Conservation (phyloP, 1,139 yeast genomes). For the Saccharomyces hybrid region DNA sequence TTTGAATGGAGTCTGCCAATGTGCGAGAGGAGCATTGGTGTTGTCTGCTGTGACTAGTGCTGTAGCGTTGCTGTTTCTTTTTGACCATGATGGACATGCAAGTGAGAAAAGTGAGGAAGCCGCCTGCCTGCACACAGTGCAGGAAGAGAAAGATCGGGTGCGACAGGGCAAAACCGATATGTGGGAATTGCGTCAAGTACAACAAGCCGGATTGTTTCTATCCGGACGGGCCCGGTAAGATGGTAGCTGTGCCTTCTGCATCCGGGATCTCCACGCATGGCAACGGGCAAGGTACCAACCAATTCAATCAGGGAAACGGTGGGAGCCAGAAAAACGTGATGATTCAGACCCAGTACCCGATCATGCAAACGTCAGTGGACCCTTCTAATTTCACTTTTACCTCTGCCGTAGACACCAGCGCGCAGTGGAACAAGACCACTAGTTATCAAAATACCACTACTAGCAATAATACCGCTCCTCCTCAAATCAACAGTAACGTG, state of each 20-base stretch:
- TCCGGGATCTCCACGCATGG: neutral
- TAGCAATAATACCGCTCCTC: neutral
- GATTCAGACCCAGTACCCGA: neutral
- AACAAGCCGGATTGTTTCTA: constrained; percentile 24
- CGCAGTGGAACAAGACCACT: neutral
- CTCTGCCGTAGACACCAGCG: neutral
- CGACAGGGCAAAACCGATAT: constrained; percentile 48
- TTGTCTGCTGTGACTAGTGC: constrained; percentile 3
- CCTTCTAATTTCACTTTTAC: neutral
- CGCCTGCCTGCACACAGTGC: constrained; percentile 41
- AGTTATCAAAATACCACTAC: neutral
- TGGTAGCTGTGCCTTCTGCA: neutral
- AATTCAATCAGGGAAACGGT: neutral
- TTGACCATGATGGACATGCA: constrained; percentile 14
- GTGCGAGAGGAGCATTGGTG: neutral
- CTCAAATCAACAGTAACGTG: neutral
- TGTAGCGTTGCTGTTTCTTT: neutral
- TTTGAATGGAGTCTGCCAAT: neutral
- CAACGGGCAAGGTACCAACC: neutral
- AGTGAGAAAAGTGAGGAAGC: constrained; percentile 23
- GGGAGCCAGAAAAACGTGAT: neutral
- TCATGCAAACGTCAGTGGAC: neutral
- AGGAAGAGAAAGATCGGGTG: constrained; percentile 47
- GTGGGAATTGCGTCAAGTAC: constrained; percentile 43
- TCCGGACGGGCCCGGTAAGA: constrained; percentile 27